Evolutionary conservation across 805 yeast genomes (phyloP).

Genomic region (Myxozyma monticola): DNA sequence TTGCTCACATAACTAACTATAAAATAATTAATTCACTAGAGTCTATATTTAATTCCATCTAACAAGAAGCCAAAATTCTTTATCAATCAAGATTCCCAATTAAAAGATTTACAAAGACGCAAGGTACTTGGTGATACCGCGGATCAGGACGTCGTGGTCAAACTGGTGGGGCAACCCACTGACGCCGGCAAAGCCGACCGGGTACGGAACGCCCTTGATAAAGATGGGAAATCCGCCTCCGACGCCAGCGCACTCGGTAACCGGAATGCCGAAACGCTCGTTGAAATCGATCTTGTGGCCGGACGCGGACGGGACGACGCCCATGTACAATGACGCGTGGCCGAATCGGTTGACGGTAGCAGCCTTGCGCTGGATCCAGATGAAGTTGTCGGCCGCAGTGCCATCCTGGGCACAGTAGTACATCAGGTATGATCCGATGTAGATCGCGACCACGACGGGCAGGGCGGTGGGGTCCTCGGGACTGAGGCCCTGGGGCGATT

Average conservation of each 20-base stretch:
- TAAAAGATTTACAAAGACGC: neutral
- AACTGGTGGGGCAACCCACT: constrained; percentile 22
- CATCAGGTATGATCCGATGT: constrained; percentile 18
- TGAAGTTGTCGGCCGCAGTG: constrained; percentile 23
- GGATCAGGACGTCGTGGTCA: constrained; percentile 18
- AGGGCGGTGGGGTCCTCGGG: constrained; percentile 8
- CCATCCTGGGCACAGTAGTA: constrained; percentile 27
- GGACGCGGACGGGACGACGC: constrained; percentile 3
- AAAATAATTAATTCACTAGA: too few species aligned
- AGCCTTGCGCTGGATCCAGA: constrained; percentile 26
- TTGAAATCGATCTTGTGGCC: constrained; percentile 1
- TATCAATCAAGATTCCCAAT: too few species aligned
- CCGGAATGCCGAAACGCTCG: constrained; percentile 8
- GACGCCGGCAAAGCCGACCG: constrained; percentile 22
- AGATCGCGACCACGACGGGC: constrained; percentile 24
- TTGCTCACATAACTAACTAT: too few species aligned
- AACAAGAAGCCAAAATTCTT: too few species aligned
- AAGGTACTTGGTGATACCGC: constrained; percentile 12
- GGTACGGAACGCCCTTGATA: constrained; percentile 16
- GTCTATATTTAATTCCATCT: too few species aligned
- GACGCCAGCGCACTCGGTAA: constrained; percentile 10
- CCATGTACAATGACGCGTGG: constrained; percentile 17
- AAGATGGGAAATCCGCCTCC: constrained; percentile 26
- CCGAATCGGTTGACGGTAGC: constrained; percentile 28
- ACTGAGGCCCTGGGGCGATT: constrained; percentile 16